These are phyloP conservation scores for Pinus albicaulis DNA, from an alignment of 75 land plant genomes.

Conservation along the genomic window DNA sequence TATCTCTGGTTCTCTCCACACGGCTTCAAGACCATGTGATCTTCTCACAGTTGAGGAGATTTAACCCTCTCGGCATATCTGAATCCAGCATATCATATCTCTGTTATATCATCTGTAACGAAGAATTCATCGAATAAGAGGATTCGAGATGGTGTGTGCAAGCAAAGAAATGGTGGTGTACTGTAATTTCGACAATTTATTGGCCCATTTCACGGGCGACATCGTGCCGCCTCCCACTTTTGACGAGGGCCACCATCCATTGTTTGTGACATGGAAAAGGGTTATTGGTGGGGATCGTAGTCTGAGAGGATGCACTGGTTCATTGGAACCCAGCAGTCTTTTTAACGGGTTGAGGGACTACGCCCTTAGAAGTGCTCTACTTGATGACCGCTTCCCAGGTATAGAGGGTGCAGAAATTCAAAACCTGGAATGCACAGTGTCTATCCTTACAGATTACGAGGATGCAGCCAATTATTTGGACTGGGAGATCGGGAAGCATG, in stretches of 20 bases:
- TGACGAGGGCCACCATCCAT: conserved; percentile 78
- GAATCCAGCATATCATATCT: too few relatives aligned
- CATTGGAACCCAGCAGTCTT: conserved; percentile 83
- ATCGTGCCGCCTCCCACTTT: too few relatives aligned
- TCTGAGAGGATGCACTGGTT: conserved; percentile 93
- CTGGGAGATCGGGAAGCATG: conserved; percentile 98
- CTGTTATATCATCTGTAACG: too few relatives aligned
- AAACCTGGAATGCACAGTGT: conserved; percentile 90
- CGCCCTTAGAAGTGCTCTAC: conserved; percentile 92
- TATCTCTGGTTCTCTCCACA: too few relatives aligned
- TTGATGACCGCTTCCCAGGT: conserved; percentile 85
- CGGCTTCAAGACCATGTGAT: too few relatives aligned
- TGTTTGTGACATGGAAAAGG: conserved; percentile 99
- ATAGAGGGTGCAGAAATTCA: conserved; percentile 90
- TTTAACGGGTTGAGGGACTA: conserved; percentile 86
- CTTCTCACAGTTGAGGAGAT: too few relatives aligned
- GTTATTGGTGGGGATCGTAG: conserved; percentile 83
- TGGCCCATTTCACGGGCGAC: conserved; percentile 70
- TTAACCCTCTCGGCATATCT: too few relatives aligned
- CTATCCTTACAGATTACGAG: conserved; percentile 85
- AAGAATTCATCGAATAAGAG: too few relatives aligned
- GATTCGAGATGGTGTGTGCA: too few relatives aligned
- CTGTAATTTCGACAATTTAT: too few relatives aligned
- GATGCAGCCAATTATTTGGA: conserved; percentile 77
- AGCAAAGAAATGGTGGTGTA: too few relatives aligned